A percentile compares a stretch with the other conserved stretches of the same genome.
These are phyloP conservation scores for Sechiopsis laciniata DNA, from an alignment of 306 rosid species.

Conservation along the genomic window DNA sequence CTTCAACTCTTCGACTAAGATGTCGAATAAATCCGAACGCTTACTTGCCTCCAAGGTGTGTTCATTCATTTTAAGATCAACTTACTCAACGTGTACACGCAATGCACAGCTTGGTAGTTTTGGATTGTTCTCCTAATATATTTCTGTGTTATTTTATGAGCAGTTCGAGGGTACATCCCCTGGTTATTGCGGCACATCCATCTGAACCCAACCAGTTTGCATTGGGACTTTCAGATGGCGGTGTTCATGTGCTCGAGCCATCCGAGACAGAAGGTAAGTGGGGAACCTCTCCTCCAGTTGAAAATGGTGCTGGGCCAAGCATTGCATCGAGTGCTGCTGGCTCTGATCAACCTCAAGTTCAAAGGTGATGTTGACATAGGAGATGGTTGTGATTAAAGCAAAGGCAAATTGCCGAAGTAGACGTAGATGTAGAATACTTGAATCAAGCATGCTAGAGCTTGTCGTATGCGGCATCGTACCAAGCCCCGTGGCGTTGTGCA, in stretches of 20 bases:
- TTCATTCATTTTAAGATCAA: slow-evolving; percentile 18
- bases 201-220: slow-evolving; percentile 91
- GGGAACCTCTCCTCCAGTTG: slow-evolving; percentile 85
- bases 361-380: slow-evolving; percentile 42
- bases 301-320: slow-evolving; percentile 93
- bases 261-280: slow-evolving; percentile 89
- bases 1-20: slow-evolving; percentile 70
- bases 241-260: slow-evolving; percentile 88
- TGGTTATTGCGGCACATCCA: slow-evolving; percentile 95
- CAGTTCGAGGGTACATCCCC: slow-evolving; percentile 76
- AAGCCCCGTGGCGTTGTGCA: slow-evolving; percentile 29
- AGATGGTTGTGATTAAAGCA: slow-evolving; percentile 26
- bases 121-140: background rate
- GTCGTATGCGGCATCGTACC: slow-evolving; percentile 39
- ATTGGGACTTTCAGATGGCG: slow-evolving; percentile 86
- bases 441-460: slow-evolving; percentile 38
- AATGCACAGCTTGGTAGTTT: background rate
- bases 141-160: slow-evolving; percentile 20
- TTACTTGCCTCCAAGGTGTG: slow-evolving; percentile 82
- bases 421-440: slow-evolving; percentile 51
- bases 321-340: slow-evolving; percentile 51
- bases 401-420: slow-evolving; percentile 59
- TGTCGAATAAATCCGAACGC: slow-evolving; percentile 78
- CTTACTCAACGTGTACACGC: background rate
- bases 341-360: slow-evolving; percentile 78